A percentile compares a stretch with the other conserved stretches of the same genome.
phyloP scores from a whole-genome alignment of 2,329 filamentous ascomycete species.

The Aspergillus phoenicis region DNA sequence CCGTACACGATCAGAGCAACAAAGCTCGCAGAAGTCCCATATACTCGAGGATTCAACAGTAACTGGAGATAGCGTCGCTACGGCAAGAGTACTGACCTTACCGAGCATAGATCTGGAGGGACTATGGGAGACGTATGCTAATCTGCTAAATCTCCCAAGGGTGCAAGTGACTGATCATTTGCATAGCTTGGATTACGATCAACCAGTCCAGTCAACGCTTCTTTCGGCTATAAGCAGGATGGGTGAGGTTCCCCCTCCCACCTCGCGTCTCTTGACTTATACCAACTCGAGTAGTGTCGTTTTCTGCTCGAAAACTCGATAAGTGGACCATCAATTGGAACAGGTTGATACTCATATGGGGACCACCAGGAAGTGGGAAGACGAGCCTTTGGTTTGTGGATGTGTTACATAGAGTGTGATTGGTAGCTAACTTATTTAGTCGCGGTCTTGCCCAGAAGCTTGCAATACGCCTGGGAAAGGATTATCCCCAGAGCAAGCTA shows the following conservation, averaged over 20 bases:
- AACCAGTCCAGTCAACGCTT: conserved; percentile 44
- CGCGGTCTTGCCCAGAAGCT: conserved; percentile 54
- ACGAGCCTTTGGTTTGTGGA: conserved; percentile 51
- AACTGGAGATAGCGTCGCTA: conserved; percentile 29
- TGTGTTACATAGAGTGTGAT: not conserved
- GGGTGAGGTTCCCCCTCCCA: conserved; percentile 25
- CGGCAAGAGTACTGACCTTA: conserved; percentile 38
- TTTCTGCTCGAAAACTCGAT: conserved; percentile 39
- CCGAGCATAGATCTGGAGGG: conserved; percentile 45
- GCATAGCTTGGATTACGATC: conserved; percentile 46
- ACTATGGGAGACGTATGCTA: conserved; percentile 47
- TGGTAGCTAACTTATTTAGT: conserved; percentile 21
- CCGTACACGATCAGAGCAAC: conserved; percentile 25
- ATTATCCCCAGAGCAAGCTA: conserved; percentile 45
- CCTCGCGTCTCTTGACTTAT: not conserved
- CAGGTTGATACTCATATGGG: conserved; percentile 76
- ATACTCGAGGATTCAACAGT: conserved; percentile 18
- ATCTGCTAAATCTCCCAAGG: not conserved
- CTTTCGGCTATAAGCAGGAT: conserved; percentile 46
- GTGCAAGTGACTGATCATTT: not conserved
- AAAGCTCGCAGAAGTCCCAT: conserved; percentile 26
- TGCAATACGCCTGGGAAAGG: conserved; percentile 49
- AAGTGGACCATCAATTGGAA: conserved; percentile 49
- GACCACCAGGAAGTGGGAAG: conserved; percentile 92
- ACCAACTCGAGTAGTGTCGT: conserved; percentile 25